Evolutionary conservation across 2,329 filamentous ascomycete genomes (phyloP).

Genomic region (Leptoxyphium fumago): DNA sequence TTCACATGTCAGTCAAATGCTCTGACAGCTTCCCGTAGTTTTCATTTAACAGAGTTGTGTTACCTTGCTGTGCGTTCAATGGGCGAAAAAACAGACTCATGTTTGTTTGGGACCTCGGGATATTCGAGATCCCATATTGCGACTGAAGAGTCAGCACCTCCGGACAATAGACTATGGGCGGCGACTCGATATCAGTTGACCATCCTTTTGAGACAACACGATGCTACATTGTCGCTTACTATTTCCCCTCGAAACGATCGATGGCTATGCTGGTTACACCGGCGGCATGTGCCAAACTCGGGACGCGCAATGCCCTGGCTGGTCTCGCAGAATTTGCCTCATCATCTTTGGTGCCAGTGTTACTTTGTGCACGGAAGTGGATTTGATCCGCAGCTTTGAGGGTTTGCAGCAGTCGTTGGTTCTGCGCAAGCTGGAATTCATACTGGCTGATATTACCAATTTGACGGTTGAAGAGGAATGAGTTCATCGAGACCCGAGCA

Average conservation of each 20-base stretch:
- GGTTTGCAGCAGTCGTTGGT: slow-evolving; percentile 50
- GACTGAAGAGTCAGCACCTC: slow-evolving; percentile 71
- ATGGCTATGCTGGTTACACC: slow-evolving; percentile 69
- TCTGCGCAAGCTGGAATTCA: slow-evolving; percentile 50
- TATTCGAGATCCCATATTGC: slow-evolving; percentile 76
- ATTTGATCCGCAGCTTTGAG: slow-evolving; percentile 53
- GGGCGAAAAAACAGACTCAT: neutral
- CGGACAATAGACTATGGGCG: slow-evolving; percentile 54
- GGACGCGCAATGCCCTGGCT: slow-evolving; percentile 11
- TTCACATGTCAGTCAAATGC: slow-evolving; percentile 10
- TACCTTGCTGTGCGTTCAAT: slow-evolving; percentile 14
- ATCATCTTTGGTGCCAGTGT: slow-evolving; percentile 9
- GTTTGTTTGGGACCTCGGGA: slow-evolving; percentile 13
- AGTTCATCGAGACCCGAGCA: slow-evolving; percentile 42
- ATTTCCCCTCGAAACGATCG: slow-evolving; percentile 66
- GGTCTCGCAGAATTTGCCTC: slow-evolving; percentile 3
- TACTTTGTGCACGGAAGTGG: slow-evolving; percentile 52
- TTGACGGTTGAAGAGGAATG: slow-evolving; percentile 61
- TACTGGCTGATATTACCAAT: slow-evolving; percentile 51
- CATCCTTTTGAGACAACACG: neutral
- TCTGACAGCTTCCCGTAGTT: neutral
- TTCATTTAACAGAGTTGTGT: neutral
- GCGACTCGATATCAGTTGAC: neutral
- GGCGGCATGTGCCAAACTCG: slow-evolving; percentile 51
- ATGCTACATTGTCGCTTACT: slow-evolving; percentile 32